Base-by-base conservation (phyloP, 352 stramenopile genomes). In the Globisporangium carolinianum region DNA sequence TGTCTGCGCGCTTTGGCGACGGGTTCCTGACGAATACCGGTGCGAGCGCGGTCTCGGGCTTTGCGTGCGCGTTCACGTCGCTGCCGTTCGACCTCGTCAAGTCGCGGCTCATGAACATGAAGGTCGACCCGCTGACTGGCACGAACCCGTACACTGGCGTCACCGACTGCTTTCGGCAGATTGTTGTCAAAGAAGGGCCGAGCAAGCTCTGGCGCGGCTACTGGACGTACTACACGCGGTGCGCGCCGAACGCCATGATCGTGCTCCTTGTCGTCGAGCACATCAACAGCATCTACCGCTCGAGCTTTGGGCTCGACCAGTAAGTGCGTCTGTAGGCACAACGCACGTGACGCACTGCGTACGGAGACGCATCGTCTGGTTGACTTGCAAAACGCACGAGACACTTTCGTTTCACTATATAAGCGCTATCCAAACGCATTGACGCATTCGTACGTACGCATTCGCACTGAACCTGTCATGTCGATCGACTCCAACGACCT, bases 21-120 rank as follows among this genome's bases (percentile, higher is more conserved):
- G 79, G 82, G 0, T 90, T 94, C 63, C 55, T 76, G n/a, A 98
- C 95, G 37, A 97, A 98, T 67, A 86, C 98, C 37, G 83, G 85
- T 49, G 91, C 96, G 14, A 97, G 90, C 39, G 90, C 91, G 60
- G 82, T 98, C 58, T 98, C 97, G 42, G 97, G 97, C 57, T 99
- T 99, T 76, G 98, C 92, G 11, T 98, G 95, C 41, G 96, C 96
- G 32, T 91, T 98, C 65, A 98, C 98, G 69, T 99, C 95, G 58
- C 85, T 99, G 65, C 97, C 97, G 32, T 99, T 99, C 62, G 97
- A 99, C 71, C 75, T 99, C 24, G 94, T 99, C 61, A 99, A 99
- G 82, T 98, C 91, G 47, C 88, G 97, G 55, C 79, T 99, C 9
- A 98, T 98, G 95, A 97, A 98, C 72, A 97, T 98, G 93, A 97